A percentile compares a stretch with the other conserved stretches of the same genome.
Evolutionary conservation across 495 filamentous ascomycete species (phyloP).

Genomic region (Staphylotrichum tortipilum): DNA sequence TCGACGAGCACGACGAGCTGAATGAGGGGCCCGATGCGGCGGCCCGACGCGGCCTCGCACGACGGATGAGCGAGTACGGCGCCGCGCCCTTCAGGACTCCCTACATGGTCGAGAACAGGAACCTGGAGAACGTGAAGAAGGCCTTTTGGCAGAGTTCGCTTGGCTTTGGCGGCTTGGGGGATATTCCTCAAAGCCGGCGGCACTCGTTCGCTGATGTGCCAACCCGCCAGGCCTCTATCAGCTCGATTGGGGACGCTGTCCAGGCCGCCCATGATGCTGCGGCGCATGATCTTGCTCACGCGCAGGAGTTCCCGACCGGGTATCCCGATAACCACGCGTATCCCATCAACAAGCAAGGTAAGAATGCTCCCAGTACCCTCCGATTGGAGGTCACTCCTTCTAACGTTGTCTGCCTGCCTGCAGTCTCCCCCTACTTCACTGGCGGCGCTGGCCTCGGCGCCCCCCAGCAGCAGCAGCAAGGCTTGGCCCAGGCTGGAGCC

Average conservation of each 20-base stretch:
- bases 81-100: conserved; percentile 47
- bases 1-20: conserved; percentile 60
- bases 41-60: conserved; percentile 44
- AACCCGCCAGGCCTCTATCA: conserved; percentile 61
- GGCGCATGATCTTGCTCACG: conserved; percentile 29
- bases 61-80: conserved; percentile 57
- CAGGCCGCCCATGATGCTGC: conserved; percentile 35
- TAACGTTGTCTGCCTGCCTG: too few species aligned
- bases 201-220: conserved; percentile 89
- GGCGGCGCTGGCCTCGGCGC: conserved; percentile 21
- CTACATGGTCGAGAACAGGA: conserved; percentile 60
- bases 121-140: conserved; percentile 69
- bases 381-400: too few species aligned
- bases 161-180: conserved; percentile 61
- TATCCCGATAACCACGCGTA: conserved; percentile 30
- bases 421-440: conserved; percentile 44
- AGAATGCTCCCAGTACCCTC: background rate
- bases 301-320: conserved; percentile 28
- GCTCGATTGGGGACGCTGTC: conserved; percentile 51
- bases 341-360: conserved; percentile 28
- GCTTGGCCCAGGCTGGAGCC: conserved; percentile 28
- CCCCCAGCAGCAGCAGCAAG: conserved; percentile 27
- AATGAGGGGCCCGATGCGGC: conserved; percentile 47
- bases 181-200: conserved; percentile 76
- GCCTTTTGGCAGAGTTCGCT: conserved; percentile 83